A percentile compares a stretch with the other conserved stretches of the same genome.
phyloP scores from a whole-genome alignment of 1,139 yeast species.

The Lodderomyces beijingensis region DNA sequence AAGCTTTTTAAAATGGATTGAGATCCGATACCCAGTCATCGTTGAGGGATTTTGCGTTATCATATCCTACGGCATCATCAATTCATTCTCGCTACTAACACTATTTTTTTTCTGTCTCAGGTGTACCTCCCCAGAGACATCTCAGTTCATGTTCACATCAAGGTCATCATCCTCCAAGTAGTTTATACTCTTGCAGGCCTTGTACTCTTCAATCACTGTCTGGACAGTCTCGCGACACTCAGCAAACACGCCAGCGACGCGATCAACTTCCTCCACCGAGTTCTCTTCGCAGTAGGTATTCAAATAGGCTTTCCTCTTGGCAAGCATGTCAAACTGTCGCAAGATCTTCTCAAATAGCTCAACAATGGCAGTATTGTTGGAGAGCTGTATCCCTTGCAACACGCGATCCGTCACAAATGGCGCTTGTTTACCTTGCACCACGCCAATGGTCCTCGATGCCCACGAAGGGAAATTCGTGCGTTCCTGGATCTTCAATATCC shows the following conservation, averaged over 20 bases:
- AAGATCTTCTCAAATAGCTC: constrained; percentile 64
- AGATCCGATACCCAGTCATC: no score
- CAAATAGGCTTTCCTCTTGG: constrained; percentile 77
- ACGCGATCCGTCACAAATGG: constrained; percentile 42
- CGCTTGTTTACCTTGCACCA: constrained; percentile 73
- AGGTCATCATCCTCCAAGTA: constrained; percentile 23
- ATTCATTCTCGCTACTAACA: no score
- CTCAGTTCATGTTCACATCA: constrained; percentile 1
- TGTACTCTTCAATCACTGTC: constrained; percentile 69
- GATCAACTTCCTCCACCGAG: constrained; percentile 36
- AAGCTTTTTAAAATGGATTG: no score
- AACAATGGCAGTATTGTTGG: constrained; percentile 72
- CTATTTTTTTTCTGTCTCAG: no score
- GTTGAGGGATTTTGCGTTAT: no score
- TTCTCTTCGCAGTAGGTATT: constrained; percentile 65
- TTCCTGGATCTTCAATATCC: constrained; percentile 71
- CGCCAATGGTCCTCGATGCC: constrained; percentile 76
- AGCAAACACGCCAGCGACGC: constrained; percentile 69
- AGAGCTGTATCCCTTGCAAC: constrained; percentile 72
- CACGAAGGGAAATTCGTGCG: constrained; percentile 82
- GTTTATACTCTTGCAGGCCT: constrained; percentile 49
- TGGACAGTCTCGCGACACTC: constrained; percentile 75
- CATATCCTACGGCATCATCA: no score
- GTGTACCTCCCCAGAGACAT: neutral
- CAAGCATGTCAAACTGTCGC: constrained; percentile 74